phyloP scores from a whole-genome alignment of 305 asterid species.

The Fraxinus ornus region DNA sequence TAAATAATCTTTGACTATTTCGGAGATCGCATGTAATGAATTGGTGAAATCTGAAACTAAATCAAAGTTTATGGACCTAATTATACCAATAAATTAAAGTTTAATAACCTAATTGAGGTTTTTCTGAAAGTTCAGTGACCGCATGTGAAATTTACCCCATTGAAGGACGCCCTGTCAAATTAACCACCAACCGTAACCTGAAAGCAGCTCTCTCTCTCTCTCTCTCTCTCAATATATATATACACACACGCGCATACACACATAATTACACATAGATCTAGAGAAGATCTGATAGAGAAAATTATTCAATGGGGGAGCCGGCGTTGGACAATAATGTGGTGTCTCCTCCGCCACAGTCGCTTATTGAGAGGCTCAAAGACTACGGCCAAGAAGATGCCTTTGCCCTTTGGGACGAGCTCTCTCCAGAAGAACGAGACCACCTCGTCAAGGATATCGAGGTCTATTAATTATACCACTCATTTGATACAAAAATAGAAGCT shows the following conservation, averaged over 20 bases:
- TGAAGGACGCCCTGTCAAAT: neutral
- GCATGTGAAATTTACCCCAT: neutral
- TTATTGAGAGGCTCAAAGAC: conserved; percentile 93
- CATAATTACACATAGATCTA: conserved; percentile 19
- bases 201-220: neutral
- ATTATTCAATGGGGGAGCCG: conserved; percentile 44
- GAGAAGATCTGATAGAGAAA: conserved; percentile 36
- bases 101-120: neutral
- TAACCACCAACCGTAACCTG: neutral
- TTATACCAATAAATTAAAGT: neutral
- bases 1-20: neutral
- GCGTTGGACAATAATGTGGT: conserved; percentile 29
- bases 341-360: conserved; percentile 57
- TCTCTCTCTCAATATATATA: too few relatives aligned
- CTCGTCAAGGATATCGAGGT: conserved; percentile 91
- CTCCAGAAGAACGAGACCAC: conserved; percentile 60
- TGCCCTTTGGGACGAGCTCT: conserved; percentile 85
- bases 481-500: neutral
- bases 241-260: neutral
- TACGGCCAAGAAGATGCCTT: conserved; percentile 92
- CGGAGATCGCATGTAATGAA: neutral
- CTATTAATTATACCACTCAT: neutral
- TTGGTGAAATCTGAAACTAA: neutral
- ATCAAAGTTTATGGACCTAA: neutral
- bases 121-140: neutral